These are phyloP conservation scores for Fusarium longipes DNA, from an alignment of 2,329 filamentous ascomycete species.

Conservation along the genomic window DNA sequence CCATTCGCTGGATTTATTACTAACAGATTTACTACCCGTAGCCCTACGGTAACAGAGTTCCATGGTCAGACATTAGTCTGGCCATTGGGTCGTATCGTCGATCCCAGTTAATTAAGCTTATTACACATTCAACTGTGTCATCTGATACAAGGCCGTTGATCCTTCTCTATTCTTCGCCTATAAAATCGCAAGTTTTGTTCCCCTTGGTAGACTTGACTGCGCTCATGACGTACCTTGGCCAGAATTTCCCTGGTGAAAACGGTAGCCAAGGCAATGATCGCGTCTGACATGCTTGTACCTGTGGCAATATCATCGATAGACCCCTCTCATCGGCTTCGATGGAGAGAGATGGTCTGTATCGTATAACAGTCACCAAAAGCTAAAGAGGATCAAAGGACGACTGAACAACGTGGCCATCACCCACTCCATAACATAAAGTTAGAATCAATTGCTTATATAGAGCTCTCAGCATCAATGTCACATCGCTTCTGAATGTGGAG, in stretches of 20 bases:
- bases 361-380: background rate
- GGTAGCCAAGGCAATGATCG: background rate
- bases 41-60: background rate
- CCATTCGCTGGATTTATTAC: too few relatives aligned
- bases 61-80: background rate
- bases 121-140: background rate
- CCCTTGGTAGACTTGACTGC: background rate
- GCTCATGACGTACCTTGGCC: background rate
- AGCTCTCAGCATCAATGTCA: too few relatives aligned
- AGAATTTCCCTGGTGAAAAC: background rate
- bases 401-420: background rate
- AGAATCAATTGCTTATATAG: background rate
- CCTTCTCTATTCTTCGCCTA: background rate
- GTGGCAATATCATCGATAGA: background rate
- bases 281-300: background rate
- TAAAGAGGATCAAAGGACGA: too few relatives aligned
- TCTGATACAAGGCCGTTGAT: background rate
- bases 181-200: background rate
- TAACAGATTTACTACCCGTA: background rate
- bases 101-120: conserved; percentile 4
- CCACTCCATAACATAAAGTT: background rate
- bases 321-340: background rate
- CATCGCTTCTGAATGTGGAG: background rate
- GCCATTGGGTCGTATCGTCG: background rate
- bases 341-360: background rate